Conservation (phyloP, 2,329 filamentous ascomycete species). For the Trichoderma sp. region DNA sequence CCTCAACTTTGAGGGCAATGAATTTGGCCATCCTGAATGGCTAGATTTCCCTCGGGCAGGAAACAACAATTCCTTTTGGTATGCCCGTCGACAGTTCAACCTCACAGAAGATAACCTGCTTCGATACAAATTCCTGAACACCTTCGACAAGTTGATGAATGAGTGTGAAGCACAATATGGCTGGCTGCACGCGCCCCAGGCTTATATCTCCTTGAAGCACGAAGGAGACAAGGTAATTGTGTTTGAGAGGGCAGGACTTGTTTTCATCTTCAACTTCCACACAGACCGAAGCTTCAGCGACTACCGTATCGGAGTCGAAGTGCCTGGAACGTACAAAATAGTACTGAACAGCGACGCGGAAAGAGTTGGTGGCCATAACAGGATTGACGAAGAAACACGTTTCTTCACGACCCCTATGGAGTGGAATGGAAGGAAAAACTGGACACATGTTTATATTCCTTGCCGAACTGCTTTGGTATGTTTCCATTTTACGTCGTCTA, state of each 20-base stretch:
- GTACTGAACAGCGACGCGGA: slow-evolving; percentile 79
- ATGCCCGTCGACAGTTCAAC: slow-evolving; percentile 90
- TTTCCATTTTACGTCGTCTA: neutral
- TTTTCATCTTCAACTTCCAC: slow-evolving; percentile 98
- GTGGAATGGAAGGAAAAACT: slow-evolving; percentile 91
- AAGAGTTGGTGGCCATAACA: slow-evolving; percentile 75
- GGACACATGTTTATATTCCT: slow-evolving; percentile 88
- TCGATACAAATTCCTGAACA: slow-evolving; percentile 88
- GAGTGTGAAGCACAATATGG: slow-evolving; percentile 82
- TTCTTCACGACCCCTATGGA: slow-evolving; percentile 90
- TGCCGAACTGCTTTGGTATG: slow-evolving; percentile 79
- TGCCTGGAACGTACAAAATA: slow-evolving; percentile 80
- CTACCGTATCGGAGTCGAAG: slow-evolving; percentile 87
- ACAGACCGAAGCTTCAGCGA: slow-evolving; percentile 81
- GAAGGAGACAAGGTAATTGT: slow-evolving; percentile 93
- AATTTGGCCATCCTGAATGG: slow-evolving; percentile 99
- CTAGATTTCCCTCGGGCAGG: slow-evolving; percentile 95
- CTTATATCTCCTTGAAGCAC: slow-evolving; percentile 92
- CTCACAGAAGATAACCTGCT: slow-evolving; percentile 82
- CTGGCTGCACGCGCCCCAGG: slow-evolving; percentile 84
- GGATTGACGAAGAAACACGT: slow-evolving; percentile 75
- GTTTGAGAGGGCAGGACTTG: slow-evolving; percentile 85
- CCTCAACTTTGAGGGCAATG: slow-evolving; percentile 98
- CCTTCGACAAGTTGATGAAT: slow-evolving; percentile 94
- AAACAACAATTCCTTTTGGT: slow-evolving; percentile 92